phyloP scores from a whole-genome alignment of 73 alveolate genomes.

The Durusdinium trenchii region DNA sequence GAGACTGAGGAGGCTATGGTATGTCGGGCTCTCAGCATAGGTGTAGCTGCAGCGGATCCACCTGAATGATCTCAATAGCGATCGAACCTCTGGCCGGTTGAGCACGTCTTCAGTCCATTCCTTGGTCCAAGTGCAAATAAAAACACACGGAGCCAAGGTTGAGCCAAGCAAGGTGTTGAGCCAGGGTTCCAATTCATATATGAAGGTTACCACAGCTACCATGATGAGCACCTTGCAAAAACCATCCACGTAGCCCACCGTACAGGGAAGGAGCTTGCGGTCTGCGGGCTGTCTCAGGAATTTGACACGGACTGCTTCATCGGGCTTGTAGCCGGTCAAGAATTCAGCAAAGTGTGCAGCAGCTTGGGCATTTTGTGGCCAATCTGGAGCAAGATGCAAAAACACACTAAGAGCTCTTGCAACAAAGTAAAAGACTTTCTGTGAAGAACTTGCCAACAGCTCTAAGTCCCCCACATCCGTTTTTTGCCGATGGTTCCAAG shows the following conservation, averaged over 20 bases:
- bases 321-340: background rate
- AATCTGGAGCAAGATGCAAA: slow-evolving; percentile 16
- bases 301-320: too few species aligned
- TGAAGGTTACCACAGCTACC: background rate
- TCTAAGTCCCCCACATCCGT: background rate
- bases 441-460: background rate
- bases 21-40: background rate
- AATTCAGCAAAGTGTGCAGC: background rate
- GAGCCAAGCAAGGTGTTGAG: background rate
- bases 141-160: background rate
- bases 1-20: background rate
- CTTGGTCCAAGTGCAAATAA: background rate
- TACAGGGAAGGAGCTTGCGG: background rate
- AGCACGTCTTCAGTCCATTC: background rate
- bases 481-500: background rate
- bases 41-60: background rate
- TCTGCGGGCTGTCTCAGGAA: too few species aligned
- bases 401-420: too few species aligned
- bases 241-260: slow-evolving; percentile 15
- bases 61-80: background rate
- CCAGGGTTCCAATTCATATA: slow-evolving; percentile 12
- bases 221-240: background rate
- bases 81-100: background rate
- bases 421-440: background rate
- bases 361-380: slow-evolving; percentile 31